Evolutionary conservation across 202 grass and related monocot species (phyloP), one percentile per base, ranked within the genome.

Genomic region (Zizania palustris): DNA sequence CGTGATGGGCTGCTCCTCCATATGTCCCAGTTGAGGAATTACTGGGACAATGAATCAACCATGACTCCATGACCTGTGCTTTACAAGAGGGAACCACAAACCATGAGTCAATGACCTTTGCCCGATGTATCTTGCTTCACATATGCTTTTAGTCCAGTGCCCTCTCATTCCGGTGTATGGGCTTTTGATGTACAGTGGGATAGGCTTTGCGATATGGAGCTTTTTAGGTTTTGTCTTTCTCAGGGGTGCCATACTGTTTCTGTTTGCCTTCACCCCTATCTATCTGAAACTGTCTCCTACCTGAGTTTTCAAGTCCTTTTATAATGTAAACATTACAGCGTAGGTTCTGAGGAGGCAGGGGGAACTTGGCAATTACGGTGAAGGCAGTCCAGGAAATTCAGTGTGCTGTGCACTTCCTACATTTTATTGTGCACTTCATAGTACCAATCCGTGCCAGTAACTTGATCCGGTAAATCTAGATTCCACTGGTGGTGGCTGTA

Each of bases 21-120:
- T 65, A 93, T 96, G 87, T 96, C 90, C 0, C 96, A 96, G 81
- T 60, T 96, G 62, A 83, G 92, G 80, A 99, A 96, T 79, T 99
- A 85, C 77, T 91, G 96, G 92, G 96, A 93, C 67, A 93, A 92
- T 11, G 89, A 93, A 59, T 7, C 77, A 11, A 68, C 42, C 35
- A 14, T 56, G 45, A 77, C 3, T 39, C 11, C 74, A 14, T 76
- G 44, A 60, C 28, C 38, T 49, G 65, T 9, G 12, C 34, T 54
- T 48, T 42, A 58, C 5, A 44, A n/a, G 63, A 65, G 57, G 59
- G 34, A 12, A 63, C 16, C 11, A 65, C 71, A 65, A 1, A 56
- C n/a, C 41, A 22, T 40, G 40, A 77, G 11, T 45, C 13, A 67
- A 9, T 76, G 36, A 59, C 21, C 42, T 63, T 68, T 7, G 12